Evolutionary conservation across 1,139 yeast genomes (phyloP), one percentile per base, ranked within the genome.

Genomic region (Suhomyces panamericanus): DNA sequence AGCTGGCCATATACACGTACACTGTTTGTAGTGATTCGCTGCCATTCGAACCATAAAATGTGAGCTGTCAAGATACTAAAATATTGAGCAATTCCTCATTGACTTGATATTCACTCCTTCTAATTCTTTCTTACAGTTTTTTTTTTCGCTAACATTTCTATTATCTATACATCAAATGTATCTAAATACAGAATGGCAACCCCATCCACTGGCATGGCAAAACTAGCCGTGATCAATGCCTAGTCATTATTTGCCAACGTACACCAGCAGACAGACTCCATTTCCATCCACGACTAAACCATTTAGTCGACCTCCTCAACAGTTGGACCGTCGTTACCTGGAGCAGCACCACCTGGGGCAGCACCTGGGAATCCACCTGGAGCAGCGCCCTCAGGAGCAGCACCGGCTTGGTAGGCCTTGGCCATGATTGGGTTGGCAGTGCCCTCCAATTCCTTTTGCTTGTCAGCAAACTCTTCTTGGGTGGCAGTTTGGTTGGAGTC

Each of bases 381-480:
- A 59, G 78, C 81, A 54, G 70, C 74, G 62, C 73, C 77, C 62
- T 73, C 76, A 62, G 77, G 76, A 55, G 76, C 74, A 62, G 70
- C 78, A 69, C 83, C 84, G 54, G 78, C 85, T 71, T 80, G 85
- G 86, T 88, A 88, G 77, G 90, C 87, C 81, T 87, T 87, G 68
- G 89, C 77, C 87, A 88, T 84, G 79, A 88, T 85, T 73, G 96
- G 96, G 87, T 88, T 88, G 62, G 96, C 93, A 75, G 84, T 80
- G 59, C 83, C 87, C 80, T 88, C 96, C 68, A 88, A 86, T 75
- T 88, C 96, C 87, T 88, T 88, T 80, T 87, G 93, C 78, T 84
- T 82, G 77, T 86, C 95, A 64, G 81, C 76, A 75, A 70, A 88
- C 79, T 88, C 96, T 70, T 88, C 96, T 62, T 85, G 80, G 59